Base-by-base conservation (phyloP, 208 protist genomes). In the Baffinella frigidus region DNA sequence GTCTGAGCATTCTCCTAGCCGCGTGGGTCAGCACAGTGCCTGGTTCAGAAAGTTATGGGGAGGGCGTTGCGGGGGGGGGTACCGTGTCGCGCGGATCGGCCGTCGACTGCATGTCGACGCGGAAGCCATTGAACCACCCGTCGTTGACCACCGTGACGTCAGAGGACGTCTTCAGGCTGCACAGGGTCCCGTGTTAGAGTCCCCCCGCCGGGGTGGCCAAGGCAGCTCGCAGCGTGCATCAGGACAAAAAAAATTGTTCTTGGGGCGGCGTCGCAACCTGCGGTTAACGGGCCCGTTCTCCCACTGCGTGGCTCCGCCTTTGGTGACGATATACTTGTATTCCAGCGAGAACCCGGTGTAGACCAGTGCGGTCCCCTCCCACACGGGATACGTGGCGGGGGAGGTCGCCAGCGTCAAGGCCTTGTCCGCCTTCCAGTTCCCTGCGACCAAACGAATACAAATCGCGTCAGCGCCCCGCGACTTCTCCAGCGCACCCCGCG, bases 121-220 rank as follows among this genome's bases (percentile, higher is more conserved):
- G 83, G 33, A 90, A 9, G 36, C 83, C 83, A 30, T 90, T 90
- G 61, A 90, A 90, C 83, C 83, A 90, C 33, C 83, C 83, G 43
- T 90, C 83, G 61, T 90, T 48, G 30, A 90, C 61, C 2, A 90
- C 41, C 45, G 72, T 90, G 51, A 90, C 72, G 20, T 90, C 83
- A 7, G 43, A n/a, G 14, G 56, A 67, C 27, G 83, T 90, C 33
- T 87, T 87, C 20, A 87, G 24, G 68, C 68, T 74, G n/a, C 68
- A 30, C n/a, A n/a, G n/a, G n/a, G n/a, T n/a, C n/a, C n/a, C n/a
- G n/a, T n/a, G n/a, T n/a, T n/a, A n/a, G n/a, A n/a, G n/a, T n/a
- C n/a, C n/a, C n/a, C n/a, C n/a, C n/a, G n/a, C n/a, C n/a, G n/a
- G n/a, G n/a, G n/a, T n/a, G n/a, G n/a, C n/a, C n/a, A n/a, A n/a